phyloP scores from a whole-genome alignment of 805 yeast genomes.

The Cyberlindnera nakhonratchasimensis region DNA sequence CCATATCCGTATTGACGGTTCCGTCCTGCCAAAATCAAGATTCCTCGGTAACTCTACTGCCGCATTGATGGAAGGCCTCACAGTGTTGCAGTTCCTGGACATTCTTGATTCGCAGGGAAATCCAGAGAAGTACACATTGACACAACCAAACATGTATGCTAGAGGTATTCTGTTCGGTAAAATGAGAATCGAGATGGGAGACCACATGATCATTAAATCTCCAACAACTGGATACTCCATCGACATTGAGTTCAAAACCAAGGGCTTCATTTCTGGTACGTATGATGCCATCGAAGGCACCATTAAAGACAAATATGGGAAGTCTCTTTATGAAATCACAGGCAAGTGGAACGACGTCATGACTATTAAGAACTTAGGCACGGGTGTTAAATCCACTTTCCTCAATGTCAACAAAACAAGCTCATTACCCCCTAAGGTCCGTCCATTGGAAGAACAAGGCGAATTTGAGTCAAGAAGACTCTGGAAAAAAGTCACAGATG shows the following conservation, averaged over 20 bases:
- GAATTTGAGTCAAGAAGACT: constrained; percentile 74
- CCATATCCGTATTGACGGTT: constrained; percentile 84
- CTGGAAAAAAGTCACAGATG: constrained; percentile 81
- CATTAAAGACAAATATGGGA: constrained; percentile 48
- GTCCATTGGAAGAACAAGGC: constrained; percentile 78
- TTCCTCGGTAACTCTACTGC: constrained; percentile 96
- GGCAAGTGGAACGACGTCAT: constrained; percentile 95
- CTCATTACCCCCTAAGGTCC: constrained; percentile 62
- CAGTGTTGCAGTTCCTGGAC: constrained; percentile 65
- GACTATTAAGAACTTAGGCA: constrained; percentile 56
- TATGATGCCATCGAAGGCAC: constrained; percentile 85
- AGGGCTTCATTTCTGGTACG: constrained; percentile 90
- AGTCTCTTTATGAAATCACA: constrained; percentile 57
- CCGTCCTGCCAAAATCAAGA: constrained; percentile 79
- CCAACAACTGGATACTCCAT: constrained; percentile 56
- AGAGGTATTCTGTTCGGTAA: constrained; percentile 91
- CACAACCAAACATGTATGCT: constrained; percentile 96
- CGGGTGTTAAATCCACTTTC: constrained; percentile 46
- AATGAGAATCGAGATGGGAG: constrained; percentile 88
- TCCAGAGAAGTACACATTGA: constrained; percentile 72
- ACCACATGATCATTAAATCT: constrained; percentile 76
- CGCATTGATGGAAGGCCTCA: constrained; percentile 92
- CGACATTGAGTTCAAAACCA: constrained; percentile 89
- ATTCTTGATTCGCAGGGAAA: constrained; percentile 42
- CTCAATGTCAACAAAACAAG: constrained; percentile 58